These are phyloP conservation scores for Firmiana major DNA, from an alignment of 345 rosid genomes.

Conservation along the genomic window DNA sequence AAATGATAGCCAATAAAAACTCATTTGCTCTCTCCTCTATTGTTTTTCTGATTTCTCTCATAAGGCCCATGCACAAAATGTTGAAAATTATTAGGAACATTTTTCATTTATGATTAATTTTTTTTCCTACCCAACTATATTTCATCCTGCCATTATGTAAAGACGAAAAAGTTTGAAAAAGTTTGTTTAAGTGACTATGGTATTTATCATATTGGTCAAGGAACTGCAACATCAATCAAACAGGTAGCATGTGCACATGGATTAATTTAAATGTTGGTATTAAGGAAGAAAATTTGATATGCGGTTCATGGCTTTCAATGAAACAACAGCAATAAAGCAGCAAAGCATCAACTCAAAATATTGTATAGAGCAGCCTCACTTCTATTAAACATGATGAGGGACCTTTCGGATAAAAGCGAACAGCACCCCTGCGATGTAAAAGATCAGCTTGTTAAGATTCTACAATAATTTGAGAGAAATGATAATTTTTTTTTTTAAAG, in stretches of 20 bases:
- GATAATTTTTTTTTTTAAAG: neutral
- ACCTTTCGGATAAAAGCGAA: slow-evolving; percentile 80
- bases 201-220: slow-evolving; percentile 8
- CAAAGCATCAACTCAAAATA: no score
- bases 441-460: neutral
- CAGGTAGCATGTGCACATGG: neutral
- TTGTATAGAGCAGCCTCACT: slow-evolving; percentile 41
- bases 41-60: neutral
- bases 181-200: neutral
- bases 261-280: neutral
- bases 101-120: neutral
- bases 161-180: neutral
- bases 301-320: neutral
- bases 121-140: neutral
- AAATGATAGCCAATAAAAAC: neutral
- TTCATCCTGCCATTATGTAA: neutral
- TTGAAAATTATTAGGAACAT: no score
- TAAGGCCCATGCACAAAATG: neutral
- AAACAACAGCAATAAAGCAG: neutral
- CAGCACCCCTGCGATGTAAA: slow-evolving; percentile 32
- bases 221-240: neutral
- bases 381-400: slow-evolving; percentile 68
- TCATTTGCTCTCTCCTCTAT: neutral
- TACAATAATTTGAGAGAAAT: neutral
- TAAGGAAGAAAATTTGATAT: neutral